These are phyloP conservation scores for Pisolithus thermaeus DNA, from an alignment of 1,284 basidiomycete genomes.

Conservation along the genomic window DNA sequence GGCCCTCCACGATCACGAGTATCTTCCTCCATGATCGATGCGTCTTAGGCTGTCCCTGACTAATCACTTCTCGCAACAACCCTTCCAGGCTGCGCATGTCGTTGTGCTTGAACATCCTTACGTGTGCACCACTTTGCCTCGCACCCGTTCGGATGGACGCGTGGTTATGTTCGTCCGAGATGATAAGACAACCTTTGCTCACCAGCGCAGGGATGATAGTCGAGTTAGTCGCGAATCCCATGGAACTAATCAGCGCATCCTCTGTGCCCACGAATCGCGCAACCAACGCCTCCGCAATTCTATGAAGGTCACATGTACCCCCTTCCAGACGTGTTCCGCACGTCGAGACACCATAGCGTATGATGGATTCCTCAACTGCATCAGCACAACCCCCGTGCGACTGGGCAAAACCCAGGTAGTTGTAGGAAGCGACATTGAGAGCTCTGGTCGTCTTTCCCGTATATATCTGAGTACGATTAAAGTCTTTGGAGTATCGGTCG, in stretches of 20 bases:
- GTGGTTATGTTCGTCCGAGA: constrained; percentile 97
- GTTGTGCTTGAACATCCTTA: constrained; percentile 97
- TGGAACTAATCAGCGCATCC: constrained; percentile 85
- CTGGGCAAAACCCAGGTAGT: constrained; percentile 98
- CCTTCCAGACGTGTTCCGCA: constrained; percentile 80
- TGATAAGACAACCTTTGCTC: constrained; percentile 88
- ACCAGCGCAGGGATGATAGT: constrained; percentile 92
- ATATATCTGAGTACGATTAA: constrained; percentile 74
- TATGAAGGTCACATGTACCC: constrained; percentile 82
- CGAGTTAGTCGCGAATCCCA: constrained; percentile 98
- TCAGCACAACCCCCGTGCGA: constrained; percentile 91
- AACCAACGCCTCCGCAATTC: constrained; percentile 80
- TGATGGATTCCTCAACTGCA: constrained; percentile 79
- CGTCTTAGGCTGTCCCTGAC: constrained; percentile 95
- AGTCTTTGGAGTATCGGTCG: constrained; percentile 82
- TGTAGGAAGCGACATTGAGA: constrained; percentile 97
- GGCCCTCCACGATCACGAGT: constrained; percentile 88
- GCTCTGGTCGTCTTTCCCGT: constrained; percentile 82
- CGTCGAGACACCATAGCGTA: constrained; percentile 74
- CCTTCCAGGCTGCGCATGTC: constrained; percentile 83
- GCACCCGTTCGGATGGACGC: constrained; percentile 93
- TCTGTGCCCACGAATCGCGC: constrained; percentile 91
- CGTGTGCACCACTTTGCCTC: constrained; percentile 82
- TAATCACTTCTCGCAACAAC: constrained; percentile 87
- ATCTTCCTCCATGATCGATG: constrained; percentile 99